Evolutionary conservation across 352 stramenopile species (phyloP).

Genomic region (Phytophthora pseudosyringae): DNA sequence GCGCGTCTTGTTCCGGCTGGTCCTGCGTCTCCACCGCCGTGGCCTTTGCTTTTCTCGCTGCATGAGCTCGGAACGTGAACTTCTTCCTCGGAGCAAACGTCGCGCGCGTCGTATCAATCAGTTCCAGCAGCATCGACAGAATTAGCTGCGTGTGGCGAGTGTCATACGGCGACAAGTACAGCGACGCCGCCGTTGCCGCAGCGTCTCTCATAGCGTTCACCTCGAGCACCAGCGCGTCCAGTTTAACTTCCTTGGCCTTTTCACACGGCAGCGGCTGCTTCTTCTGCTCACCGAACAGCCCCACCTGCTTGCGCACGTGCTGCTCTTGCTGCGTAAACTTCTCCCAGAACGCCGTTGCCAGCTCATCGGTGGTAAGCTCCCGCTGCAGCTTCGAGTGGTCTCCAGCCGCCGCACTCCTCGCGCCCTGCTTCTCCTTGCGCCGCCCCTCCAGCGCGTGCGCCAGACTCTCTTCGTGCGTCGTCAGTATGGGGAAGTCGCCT

Average conservation of each 20-base stretch:
- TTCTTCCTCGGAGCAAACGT: constrained; percentile 85
- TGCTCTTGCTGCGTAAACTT: constrained; percentile 62
- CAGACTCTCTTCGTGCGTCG: constrained; percentile 59
- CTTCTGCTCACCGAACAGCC: constrained; percentile 65
- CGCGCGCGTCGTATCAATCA: constrained; percentile 71
- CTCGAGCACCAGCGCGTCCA: constrained; percentile 58
- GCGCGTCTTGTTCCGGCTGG: constrained; percentile 21
- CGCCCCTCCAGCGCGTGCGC: constrained; percentile 57
- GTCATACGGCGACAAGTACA: constrained; percentile 90
- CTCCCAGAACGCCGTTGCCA: constrained; percentile 71
- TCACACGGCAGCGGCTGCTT: constrained; percentile 55
- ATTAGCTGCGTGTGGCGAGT: constrained; percentile 82
- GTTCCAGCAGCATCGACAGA: constrained; percentile 58
- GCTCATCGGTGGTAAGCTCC: constrained; percentile 55
- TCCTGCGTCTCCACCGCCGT: constrained; percentile 22
- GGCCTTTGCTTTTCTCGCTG: constrained; percentile 30
- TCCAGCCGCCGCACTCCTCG: constrained; percentile 18
- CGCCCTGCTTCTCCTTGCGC: constrained; percentile 46
- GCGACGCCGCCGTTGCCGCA: constrained; percentile 63
- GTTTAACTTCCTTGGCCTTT: constrained; percentile 43
- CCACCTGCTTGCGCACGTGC: constrained; percentile 55
- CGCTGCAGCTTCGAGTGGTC: constrained; percentile 22
- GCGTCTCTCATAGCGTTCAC: constrained; percentile 68
- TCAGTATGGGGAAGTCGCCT: constrained; percentile 60
- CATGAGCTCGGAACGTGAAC: constrained; percentile 75